Evolutionary conservation across 805 yeast species (phyloP).

Genomic region (Isabelozyma gotoi): DNA sequence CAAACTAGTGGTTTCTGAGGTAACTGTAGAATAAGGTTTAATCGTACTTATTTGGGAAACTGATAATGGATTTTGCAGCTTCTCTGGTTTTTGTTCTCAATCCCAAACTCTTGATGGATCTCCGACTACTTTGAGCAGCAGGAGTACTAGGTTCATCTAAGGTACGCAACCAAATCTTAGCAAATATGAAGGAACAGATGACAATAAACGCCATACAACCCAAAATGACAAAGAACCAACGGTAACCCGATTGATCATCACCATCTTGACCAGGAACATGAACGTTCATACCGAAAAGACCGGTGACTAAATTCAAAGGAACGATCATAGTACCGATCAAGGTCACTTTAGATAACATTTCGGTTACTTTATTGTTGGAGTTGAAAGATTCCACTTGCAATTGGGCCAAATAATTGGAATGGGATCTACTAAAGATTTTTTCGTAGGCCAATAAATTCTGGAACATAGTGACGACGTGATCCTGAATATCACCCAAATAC

Average conservation of each 20-base stretch:
- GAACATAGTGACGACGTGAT: conserved; percentile 94
- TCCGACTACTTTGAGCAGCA: conserved; percentile 12
- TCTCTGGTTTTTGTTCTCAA: conserved; percentile 23
- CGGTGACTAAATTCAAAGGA: conserved; percentile 87
- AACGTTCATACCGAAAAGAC: conserved; percentile 96
- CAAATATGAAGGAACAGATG: conserved; percentile 13
- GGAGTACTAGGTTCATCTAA: conserved; percentile 8
- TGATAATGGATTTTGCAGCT: conserved; percentile 38
- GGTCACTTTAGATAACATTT: conserved; percentile 85
- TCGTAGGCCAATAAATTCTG: conserved; percentile 88
- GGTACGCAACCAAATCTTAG: conserved; percentile 20
- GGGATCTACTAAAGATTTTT: conserved; percentile 89
- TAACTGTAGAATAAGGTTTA: too few relatives aligned
- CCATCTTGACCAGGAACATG: conserved; percentile 67
- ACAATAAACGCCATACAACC: conserved; percentile 26
- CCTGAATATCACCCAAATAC: conserved; percentile 93
- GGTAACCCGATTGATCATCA: conserved; percentile 20
- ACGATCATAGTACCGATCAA: conserved; percentile 85
- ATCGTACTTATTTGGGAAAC: conserved; percentile 38
- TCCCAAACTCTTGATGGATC: conserved; percentile 28
- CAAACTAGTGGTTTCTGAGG: neutral
- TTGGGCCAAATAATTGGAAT: conserved; percentile 89
- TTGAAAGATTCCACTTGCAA: conserved; percentile 89
- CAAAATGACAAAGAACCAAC: conserved; percentile 31
- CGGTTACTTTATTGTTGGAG: conserved; percentile 81